Conservation (phyloP, 2,329 filamentous ascomycete genomes). For the Neonectria sp. region DNA sequence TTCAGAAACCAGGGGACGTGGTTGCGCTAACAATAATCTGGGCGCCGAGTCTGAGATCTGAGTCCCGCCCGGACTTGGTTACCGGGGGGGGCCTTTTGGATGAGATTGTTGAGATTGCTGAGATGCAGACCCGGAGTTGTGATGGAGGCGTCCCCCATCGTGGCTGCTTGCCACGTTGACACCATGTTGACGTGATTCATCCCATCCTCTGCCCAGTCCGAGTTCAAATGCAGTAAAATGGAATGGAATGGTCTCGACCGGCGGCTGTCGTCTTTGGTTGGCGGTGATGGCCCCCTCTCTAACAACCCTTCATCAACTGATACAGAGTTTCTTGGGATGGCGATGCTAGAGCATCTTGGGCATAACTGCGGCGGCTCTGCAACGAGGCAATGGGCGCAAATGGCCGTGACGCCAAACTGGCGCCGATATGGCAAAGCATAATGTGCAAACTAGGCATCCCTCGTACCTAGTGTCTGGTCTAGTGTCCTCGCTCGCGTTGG, state of each 20-base stretch:
- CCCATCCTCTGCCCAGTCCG: neutral
- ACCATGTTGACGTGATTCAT: conserved; percentile 5
- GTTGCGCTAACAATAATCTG: conserved; percentile 1
- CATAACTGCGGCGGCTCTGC: conserved; percentile 21
- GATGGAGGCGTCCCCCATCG: neutral
- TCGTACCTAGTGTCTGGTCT: conserved; percentile 7
- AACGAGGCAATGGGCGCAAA: neutral
- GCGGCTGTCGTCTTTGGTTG: neutral
- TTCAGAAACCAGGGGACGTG: conserved; percentile 2
- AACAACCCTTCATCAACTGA: conserved; percentile 13
- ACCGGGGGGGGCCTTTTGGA: too few relatives aligned
- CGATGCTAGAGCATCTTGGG: conserved; percentile 18
- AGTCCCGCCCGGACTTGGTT: neutral
- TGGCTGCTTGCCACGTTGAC: neutral
- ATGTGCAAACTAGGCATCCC: conserved; percentile 2
- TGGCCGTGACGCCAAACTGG: conserved; percentile 15
- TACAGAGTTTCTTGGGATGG: conserved; percentile 24
- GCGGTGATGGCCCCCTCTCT: conserved; percentile 3
- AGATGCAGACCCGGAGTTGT: neutral
- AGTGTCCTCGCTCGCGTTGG: neutral
- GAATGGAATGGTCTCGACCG: conserved; percentile 14
- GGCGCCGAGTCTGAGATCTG: neutral
- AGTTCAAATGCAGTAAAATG: neutral
- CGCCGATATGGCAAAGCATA: conserved; percentile 13
- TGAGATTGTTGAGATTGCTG: too few relatives aligned